These are phyloP conservation scores for Candida alai DNA, from an alignment of 805 yeast genomes.

Conservation along the genomic window DNA sequence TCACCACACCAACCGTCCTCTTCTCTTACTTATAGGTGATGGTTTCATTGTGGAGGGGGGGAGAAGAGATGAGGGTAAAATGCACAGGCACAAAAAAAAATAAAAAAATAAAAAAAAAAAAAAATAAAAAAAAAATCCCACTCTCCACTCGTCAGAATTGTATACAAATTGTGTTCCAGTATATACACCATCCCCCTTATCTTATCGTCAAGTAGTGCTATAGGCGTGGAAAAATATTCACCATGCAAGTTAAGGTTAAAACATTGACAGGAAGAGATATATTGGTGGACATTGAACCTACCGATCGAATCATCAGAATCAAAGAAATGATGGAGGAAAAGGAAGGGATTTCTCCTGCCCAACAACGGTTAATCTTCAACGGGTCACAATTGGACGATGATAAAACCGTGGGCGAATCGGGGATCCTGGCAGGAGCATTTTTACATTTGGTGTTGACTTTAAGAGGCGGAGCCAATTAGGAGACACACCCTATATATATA, in stretches of 20 bases:
- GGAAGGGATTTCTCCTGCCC: conserved; percentile 96
- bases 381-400: conserved; percentile 94
- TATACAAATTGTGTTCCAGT: background rate
- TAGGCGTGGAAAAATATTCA: too few relatives aligned
- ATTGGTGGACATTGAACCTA: conserved; percentile 67
- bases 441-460: conserved; percentile 87
- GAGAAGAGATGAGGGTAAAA: conserved; percentile 1
- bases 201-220: too few relatives aligned
- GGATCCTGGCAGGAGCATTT: conserved; percentile 81
- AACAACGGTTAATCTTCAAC: conserved; percentile 83
- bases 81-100: background rate
- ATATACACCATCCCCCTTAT: background rate
- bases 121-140: background rate
- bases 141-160: too few relatives aligned
- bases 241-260: conserved; percentile 68
- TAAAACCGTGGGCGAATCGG: conserved; percentile 63
- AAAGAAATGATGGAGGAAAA: conserved; percentile 93
- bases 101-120: conserved; percentile 3
- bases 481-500: too few relatives aligned
- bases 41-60: too few relatives aligned
- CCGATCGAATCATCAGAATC: conserved; percentile 65
- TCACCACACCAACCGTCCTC: background rate
- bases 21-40: background rate
- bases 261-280: conserved; percentile 83
- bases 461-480: conserved; percentile 72